A percentile compares a stretch with the other conserved stretches of the same genome.
Evolutionary conservation across 495 filamentous ascomycete genomes (phyloP).

Genomic region (Haplographium delicatum): DNA sequence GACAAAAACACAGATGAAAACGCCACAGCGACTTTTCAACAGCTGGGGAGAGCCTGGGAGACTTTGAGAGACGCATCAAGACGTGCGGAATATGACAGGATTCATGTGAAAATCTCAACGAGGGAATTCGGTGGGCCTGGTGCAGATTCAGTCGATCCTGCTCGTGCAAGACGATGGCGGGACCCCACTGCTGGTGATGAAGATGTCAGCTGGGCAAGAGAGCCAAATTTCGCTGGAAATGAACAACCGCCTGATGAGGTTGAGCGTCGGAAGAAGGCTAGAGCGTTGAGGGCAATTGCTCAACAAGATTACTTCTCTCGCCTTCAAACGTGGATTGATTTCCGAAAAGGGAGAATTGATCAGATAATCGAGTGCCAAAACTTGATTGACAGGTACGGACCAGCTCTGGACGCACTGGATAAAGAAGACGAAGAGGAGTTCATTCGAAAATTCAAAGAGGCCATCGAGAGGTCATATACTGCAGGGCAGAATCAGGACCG

Average conservation of each 20-base stretch:
- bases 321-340: slow-evolving; percentile 4
- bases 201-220: slow-evolving; percentile 12
- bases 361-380: not conserved
- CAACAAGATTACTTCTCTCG: slow-evolving; percentile 2
- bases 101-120: slow-evolving; percentile 11
- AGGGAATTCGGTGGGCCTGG: slow-evolving; percentile 16
- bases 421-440: slow-evolving; percentile 3
- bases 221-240: slow-evolving; percentile 5
- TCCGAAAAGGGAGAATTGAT: not conserved
- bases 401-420: not conserved
- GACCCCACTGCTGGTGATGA: slow-evolving; percentile 3
- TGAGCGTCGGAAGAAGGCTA: slow-evolving; percentile 6
- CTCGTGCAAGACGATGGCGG: slow-evolving; percentile 10
- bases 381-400: not conserved
- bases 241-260: slow-evolving; percentile 2
- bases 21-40: slow-evolving; percentile 39
- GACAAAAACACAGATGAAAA: slow-evolving; percentile 50
- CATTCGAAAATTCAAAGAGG: slow-evolving; percentile 6
- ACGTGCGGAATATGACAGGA: slow-evolving; percentile 11
- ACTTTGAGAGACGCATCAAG: slow-evolving; percentile 4
- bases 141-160: slow-evolving; percentile 2
- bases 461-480: slow-evolving; percentile 1
- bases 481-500: slow-evolving; percentile 2
- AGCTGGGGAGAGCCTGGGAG: slow-evolving; percentile 14
- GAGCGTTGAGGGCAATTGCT: not conserved